These are phyloP conservation scores for Solanum lycopersicoides DNA, from an alignment of 257 asterid genomes.

Conservation along the genomic window DNA sequence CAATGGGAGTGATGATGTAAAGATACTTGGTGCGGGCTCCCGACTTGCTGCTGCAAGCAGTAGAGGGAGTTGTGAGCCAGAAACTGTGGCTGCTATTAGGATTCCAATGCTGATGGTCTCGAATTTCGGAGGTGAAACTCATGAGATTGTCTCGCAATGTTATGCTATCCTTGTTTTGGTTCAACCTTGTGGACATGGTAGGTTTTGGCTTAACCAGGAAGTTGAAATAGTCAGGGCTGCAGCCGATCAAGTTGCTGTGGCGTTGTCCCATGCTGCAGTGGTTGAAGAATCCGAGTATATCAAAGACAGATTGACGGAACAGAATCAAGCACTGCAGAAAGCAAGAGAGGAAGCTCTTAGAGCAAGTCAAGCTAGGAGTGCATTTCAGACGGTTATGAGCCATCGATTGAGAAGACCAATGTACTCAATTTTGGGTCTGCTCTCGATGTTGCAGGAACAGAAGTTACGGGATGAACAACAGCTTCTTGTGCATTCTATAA, in stretches of 20 bases:
- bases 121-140: conserved; percentile 83
- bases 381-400: conserved; percentile 80
- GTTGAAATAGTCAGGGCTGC: conserved; percentile 76
- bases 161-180: conserved; percentile 85
- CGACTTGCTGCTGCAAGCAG: conserved; percentile 75
- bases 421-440: conserved; percentile 78
- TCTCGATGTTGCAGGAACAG: conserved; percentile 66
- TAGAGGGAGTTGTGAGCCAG: conserved; percentile 42
- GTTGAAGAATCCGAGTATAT: conserved; percentile 83
- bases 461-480: conserved; percentile 41
- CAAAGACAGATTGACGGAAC: conserved; percentile 68
- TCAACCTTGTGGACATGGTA: conserved; percentile 52
- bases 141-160: conserved; percentile 72
- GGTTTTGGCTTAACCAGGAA: conserved; percentile 68
- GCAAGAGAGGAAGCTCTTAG: conserved; percentile 71
- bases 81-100: conserved; percentile 81
- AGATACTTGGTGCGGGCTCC: conserved; percentile 48
- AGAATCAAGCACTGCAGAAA: conserved; percentile 66
- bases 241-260: conserved; percentile 95
- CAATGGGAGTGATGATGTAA: conserved; percentile 46
- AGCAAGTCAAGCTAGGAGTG: conserved; percentile 82
- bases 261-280: conserved; percentile 90
- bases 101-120: conserved; percentile 92
- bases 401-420: conserved; percentile 81
- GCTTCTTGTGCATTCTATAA: conserved; percentile 62